phyloP scores from a whole-genome alignment of 176 grass and related monocot species.

The Eleusine coracana region DNA sequence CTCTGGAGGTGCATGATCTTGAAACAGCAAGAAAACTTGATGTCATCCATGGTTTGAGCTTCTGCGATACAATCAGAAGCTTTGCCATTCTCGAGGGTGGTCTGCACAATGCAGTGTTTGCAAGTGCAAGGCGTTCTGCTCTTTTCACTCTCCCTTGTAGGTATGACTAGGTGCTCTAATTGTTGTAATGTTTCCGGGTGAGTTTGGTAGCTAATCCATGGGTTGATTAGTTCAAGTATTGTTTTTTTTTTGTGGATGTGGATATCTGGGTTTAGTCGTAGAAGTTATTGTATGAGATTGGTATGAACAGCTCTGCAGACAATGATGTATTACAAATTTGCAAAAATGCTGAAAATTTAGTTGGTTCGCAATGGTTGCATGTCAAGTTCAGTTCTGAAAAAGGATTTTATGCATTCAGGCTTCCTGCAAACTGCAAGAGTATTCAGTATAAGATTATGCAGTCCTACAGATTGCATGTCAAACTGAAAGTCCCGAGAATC shows the following conservation, averaged over 20 bases:
- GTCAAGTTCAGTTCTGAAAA: constrained; percentile 3
- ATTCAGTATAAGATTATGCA: background rate
- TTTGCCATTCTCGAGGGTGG: constrained; percentile 10
- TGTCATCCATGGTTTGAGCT: background rate
- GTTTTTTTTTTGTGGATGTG: background rate
- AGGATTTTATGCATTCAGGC: background rate
- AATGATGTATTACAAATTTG: background rate
- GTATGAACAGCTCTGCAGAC: constrained; percentile 15
- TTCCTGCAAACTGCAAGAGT: background rate
- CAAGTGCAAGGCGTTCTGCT: constrained; percentile 28
- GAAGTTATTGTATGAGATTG: background rate
- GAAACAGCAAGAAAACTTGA: background rate
- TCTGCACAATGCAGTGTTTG: constrained; percentile 38
- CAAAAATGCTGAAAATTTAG: background rate
- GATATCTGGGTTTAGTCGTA: background rate
- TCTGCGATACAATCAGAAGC: constrained; percentile 27
- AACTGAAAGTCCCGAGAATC: too few relatives aligned
- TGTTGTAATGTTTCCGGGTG: constrained; percentile 3
- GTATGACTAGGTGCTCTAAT: constrained; percentile 32
- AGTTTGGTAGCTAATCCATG: constrained; percentile 39
- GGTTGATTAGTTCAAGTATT: constrained; percentile 34
- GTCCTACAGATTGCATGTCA: background rate
- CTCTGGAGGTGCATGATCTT: background rate
- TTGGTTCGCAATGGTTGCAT: background rate
- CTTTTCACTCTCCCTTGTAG: background rate